phyloP scores from a whole-genome alignment of 2,329 filamentous ascomycete genomes.

The Microdochium bolleyi region DNA sequence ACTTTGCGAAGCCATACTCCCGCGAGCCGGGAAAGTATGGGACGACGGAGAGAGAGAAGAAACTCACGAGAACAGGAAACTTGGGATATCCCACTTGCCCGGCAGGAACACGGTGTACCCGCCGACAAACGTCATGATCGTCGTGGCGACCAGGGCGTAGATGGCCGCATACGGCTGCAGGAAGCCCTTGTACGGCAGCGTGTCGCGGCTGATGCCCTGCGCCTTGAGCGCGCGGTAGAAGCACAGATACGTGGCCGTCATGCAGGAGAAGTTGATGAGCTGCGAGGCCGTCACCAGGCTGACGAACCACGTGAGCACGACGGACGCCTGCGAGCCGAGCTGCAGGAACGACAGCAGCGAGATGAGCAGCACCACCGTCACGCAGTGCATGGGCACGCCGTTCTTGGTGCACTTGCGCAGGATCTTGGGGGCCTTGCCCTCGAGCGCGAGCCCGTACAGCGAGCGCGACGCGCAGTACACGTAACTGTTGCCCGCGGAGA shows the following conservation, averaged over 20 bases:
- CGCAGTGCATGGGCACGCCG: constrained; percentile 70
- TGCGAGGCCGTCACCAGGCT: constrained; percentile 64
- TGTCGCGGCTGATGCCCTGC: constrained; percentile 60
- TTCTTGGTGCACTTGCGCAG: constrained; percentile 51
- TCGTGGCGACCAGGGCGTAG: constrained; percentile 53
- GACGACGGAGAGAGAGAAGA: not conserved
- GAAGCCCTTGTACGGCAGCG: constrained; percentile 61
- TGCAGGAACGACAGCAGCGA: constrained; percentile 68
- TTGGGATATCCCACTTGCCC: constrained; percentile 56
- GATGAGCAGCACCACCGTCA: constrained; percentile 56
- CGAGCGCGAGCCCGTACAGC: constrained; percentile 60
- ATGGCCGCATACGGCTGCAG: constrained; percentile 68
- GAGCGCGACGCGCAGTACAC: constrained; percentile 62
- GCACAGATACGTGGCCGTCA: constrained; percentile 63
- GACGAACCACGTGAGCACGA: constrained; percentile 67
- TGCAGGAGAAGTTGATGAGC: constrained; percentile 64
- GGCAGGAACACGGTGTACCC: constrained; percentile 72
- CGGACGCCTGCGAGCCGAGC: constrained; percentile 55
- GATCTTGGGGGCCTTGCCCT: constrained; percentile 56
- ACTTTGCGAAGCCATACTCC: not conserved
- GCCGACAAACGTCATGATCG: constrained; percentile 65
- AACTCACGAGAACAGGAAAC: constrained; percentile 63
- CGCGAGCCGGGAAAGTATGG: not conserved
- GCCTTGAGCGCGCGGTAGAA: constrained; percentile 62
- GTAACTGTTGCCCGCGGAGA: constrained; percentile 61